A percentile compares a stretch with the other conserved stretches of the same genome.
Evolutionary conservation across 306 rosid species (phyloP).

Genomic region (Medicago ruthenica): DNA sequence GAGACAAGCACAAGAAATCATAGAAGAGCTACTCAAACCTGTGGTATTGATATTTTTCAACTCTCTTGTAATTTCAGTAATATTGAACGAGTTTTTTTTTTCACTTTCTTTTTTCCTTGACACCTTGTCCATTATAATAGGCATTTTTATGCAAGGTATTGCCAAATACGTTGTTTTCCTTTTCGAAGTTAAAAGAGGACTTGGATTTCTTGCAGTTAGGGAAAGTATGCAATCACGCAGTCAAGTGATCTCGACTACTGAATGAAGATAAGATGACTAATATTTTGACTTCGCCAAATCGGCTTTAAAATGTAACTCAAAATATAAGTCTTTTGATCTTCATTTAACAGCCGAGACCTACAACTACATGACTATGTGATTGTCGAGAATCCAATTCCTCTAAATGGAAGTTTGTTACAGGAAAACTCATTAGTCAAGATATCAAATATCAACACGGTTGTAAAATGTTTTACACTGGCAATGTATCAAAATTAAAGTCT

Average conservation of each 20-base stretch:
- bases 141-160: too few species aligned
- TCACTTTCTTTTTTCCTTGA: background rate
- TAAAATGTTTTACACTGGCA: too few species aligned
- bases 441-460: too few species aligned
- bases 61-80: slow-evolving; percentile 12
- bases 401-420: background rate
- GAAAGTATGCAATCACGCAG: background rate
- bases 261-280: background rate
- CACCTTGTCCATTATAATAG: background rate
- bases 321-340: background rate
- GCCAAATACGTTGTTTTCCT: too few species aligned
- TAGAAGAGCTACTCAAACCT: slow-evolving; percentile 90
- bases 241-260: background rate
- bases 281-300: background rate
- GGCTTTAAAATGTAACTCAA: background rate
- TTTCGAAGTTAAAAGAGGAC: too few species aligned
- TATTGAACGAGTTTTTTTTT: background rate
- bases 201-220: background rate
- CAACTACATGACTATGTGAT: background rate
- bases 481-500: too few species aligned
- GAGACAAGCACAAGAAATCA: slow-evolving; percentile 88
- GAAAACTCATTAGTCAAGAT: too few species aligned
- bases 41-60: slow-evolving; percentile 57
- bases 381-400: background rate
- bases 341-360: background rate